Evolutionary conservation across 345 rosid genomes (phyloP), one percentile per base, ranked within the genome.

Genomic region (Passiflora organensis): DNA sequence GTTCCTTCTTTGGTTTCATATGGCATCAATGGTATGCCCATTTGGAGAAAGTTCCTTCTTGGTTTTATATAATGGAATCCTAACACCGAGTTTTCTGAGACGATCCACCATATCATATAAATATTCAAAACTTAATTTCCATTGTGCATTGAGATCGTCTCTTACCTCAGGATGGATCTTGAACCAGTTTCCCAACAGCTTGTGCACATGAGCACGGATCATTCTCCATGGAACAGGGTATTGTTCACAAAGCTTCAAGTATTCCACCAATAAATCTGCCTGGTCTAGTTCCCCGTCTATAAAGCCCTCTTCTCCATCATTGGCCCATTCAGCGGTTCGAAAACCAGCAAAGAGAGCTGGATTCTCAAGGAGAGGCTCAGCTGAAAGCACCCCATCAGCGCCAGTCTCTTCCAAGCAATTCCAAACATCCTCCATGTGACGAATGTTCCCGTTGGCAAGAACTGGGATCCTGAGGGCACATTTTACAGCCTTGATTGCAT

Each of bases 211-310:
- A 36, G 97, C 65, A 5, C 94, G 87, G 44, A 93, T 82, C 79
- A 93, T 93, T 63, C 96, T 83, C 97, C 96, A 84, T 0, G 97
- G 91, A 24, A 93, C 97, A 13, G 95, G 88, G 67, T 89, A 84
- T 39, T 51, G 73, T 76, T 93, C 99, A 63, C 99, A 89, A 39
- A 89, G 75, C 73, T 80, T 77, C 60, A 93, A 71, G 72, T 93
- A 89, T 74, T 89, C 89, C 39, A 86, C 77, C 14, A 77, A 55
- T 6, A 89, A 70, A 55, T 84, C 85, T 39, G 83, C 86, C 68
- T 84, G 99, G 58, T 93, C 91, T 21, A 93, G 72, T 28, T 76
- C 72, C 53, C 89, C 95, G 52, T 75, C 85, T 57, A 57, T 55
- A 55, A 34, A 50, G 52, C 70, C 64, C 46, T 71, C 76, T 64